These are phyloP conservation scores for Citeromyces siamensis DNA, from an alignment of 1,139 yeast species.

Conservation along the genomic window DNA sequence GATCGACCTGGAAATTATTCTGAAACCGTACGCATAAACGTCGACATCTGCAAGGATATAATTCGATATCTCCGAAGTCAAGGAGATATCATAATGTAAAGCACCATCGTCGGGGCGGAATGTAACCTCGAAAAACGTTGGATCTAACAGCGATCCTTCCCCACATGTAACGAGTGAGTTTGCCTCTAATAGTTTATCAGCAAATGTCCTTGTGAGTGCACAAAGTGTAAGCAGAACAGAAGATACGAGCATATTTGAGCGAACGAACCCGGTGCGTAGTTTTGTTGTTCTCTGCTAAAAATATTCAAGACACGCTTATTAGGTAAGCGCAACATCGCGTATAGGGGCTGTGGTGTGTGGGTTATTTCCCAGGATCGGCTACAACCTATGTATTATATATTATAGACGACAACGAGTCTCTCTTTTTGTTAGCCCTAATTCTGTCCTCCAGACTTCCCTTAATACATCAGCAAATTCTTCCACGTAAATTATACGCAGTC, in stretches of 20 bases:
- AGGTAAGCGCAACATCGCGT: conserved; percentile 4
- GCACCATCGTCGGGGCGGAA: conserved; percentile 57
- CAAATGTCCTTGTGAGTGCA: background rate
- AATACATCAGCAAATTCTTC: conserved; percentile 73
- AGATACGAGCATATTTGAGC: conserved; percentile 1
- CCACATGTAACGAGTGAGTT: conserved; percentile 66
- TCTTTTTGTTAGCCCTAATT: conserved; percentile 12
- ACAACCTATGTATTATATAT: conserved; percentile 4
- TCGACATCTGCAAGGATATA: conserved; percentile 46
- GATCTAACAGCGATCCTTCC: conserved; percentile 53
- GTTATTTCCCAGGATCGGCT: conserved; percentile 1
- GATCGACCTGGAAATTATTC: conserved; percentile 37
- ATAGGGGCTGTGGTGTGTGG: too few relatives aligned
- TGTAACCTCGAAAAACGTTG: conserved; percentile 52
- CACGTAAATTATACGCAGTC: conserved; percentile 50
- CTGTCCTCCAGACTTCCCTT: conserved; percentile 47
- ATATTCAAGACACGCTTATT: conserved; percentile 1
- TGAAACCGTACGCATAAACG: conserved; percentile 69
- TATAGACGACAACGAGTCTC: conserved; percentile 7
- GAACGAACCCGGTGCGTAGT: background rate
- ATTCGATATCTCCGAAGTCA: conserved; percentile 47
- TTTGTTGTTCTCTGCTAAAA: conserved; percentile 2
- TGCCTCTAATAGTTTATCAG: conserved; percentile 35
- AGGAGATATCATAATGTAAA: conserved; percentile 45
- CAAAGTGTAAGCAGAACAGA: background rate